Percentiles rank a stretch among this genome's conserved stretches.
These are phyloP conservation scores for Hyaloscypha bicolor DNA, from an alignment of 495 filamentous ascomycete species.

Conservation along the genomic window DNA sequence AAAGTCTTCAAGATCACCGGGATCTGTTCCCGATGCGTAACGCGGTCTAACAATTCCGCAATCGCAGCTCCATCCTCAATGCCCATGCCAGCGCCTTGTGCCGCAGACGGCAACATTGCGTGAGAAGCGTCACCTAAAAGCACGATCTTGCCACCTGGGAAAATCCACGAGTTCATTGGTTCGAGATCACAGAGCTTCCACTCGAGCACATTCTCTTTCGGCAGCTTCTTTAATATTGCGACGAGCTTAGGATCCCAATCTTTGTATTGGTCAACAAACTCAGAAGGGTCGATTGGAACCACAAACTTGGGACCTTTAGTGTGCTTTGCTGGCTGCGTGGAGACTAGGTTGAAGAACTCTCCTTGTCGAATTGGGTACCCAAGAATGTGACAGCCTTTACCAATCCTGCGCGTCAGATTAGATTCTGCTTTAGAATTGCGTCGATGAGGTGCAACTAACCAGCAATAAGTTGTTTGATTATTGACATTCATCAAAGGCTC, in stretches of 20 bases:
- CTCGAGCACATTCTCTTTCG: constrained; percentile 6
- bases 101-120: constrained; percentile 53
- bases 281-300: background rate
- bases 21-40: constrained; percentile 10
- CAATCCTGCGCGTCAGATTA: background rate
- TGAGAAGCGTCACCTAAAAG: constrained; percentile 53
- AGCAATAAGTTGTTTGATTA: too few species aligned
- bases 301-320: background rate
- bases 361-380: constrained; percentile 5
- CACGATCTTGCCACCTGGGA: constrained; percentile 35
- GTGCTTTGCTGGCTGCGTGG: background rate
- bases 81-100: constrained; percentile 49
- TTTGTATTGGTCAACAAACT: background rate
- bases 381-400: background rate
- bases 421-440: too few species aligned
- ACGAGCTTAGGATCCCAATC: background rate
- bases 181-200: constrained; percentile 15
- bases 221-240: background rate
- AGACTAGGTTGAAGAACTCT: background rate
- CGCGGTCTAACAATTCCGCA: constrained; percentile 23
- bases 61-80: constrained; percentile 41
- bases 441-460: too few species aligned
- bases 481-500: too few species aligned
- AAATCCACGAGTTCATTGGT: constrained; percentile 37
- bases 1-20: constrained; percentile 27